These are phyloP conservation scores for Stromatinia cepivora DNA, from an alignment of 2,329 filamentous ascomycete genomes.

Conservation along the genomic window DNA sequence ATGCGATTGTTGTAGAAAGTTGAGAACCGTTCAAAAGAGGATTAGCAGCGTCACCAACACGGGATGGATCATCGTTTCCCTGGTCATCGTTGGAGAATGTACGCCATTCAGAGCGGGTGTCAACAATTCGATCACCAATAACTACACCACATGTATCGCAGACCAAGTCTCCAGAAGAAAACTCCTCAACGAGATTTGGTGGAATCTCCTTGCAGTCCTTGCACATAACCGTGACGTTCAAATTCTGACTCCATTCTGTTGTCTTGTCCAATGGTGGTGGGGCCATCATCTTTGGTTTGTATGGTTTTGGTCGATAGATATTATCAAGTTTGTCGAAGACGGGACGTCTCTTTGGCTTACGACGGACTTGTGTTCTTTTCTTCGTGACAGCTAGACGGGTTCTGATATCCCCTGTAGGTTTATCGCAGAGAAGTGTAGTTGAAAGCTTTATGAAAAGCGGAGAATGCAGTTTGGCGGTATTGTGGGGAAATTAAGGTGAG, in stretches of 20 bases:
- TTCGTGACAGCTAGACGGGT: constrained; percentile 38
- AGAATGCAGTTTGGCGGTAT: constrained; percentile 68
- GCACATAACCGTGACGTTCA: constrained; percentile 83
- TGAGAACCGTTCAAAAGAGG: constrained; percentile 87
- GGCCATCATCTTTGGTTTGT: constrained; percentile 50
- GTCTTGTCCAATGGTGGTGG: constrained; percentile 37
- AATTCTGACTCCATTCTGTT: constrained; percentile 59
- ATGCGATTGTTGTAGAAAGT: constrained; percentile 84
- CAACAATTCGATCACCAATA: constrained; percentile 85
- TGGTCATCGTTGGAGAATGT: constrained; percentile 99
- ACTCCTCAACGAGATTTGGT: constrained; percentile 92
- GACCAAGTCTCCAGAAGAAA: constrained; percentile 87
- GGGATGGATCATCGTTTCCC: constrained; percentile 92
- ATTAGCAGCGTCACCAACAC: constrained; percentile 94
- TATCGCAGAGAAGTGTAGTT: constrained; percentile 45
- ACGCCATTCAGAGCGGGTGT: constrained; percentile 96
- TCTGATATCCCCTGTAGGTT: constrained; percentile 39
- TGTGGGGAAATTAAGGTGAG: constrained; percentile 25
- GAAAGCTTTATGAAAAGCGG: constrained; percentile 65
- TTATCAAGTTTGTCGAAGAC: constrained; percentile 47
- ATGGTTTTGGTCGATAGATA: constrained; percentile 48
- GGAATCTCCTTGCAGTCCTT: constrained; percentile 88
- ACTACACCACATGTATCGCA: constrained; percentile 91
- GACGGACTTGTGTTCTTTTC: constrained; percentile 41
- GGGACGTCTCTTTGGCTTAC: constrained; percentile 44